Percentiles rank a stretch among this genome's conserved stretches.
Conservation (phyloP, 768 basidiomycete genomes). For the Suillus placidus region DNA sequence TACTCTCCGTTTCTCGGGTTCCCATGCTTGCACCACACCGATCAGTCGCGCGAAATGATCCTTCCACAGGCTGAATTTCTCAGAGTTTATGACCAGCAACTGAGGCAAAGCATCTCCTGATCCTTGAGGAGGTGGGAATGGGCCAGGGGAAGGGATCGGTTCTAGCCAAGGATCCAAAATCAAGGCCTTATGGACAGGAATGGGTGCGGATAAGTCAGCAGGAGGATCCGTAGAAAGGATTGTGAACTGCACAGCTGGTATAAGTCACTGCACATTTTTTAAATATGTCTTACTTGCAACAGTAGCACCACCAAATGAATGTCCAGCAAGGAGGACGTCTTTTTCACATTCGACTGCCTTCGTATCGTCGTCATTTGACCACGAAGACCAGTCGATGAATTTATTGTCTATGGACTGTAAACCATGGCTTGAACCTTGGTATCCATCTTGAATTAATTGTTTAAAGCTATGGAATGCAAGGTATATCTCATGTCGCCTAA, state of each 20-base stretch:
- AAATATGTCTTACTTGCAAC: slow-evolving; percentile 38
- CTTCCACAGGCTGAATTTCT: slow-evolving; percentile 78
- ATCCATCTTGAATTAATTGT: slow-evolving; percentile 47
- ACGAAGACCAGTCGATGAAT: slow-evolving; percentile 42
- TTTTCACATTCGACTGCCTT: slow-evolving; percentile 36
- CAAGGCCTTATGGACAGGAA: slow-evolving; percentile 62
- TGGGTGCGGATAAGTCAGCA: slow-evolving; percentile 34
- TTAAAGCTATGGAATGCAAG: slow-evolving; percentile 60
- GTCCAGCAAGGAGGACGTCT: slow-evolving; percentile 48
- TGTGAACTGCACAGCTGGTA: slow-evolving; percentile 45
- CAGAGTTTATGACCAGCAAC: slow-evolving; percentile 74
- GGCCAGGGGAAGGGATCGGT: slow-evolving; percentile 65
- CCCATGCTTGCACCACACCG: slow-evolving; percentile 59
- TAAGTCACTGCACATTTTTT: neutral
- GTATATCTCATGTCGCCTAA: slow-evolving; percentile 73
- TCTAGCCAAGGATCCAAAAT: slow-evolving; percentile 87
- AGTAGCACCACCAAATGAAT: slow-evolving; percentile 61
- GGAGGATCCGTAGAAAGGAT: slow-evolving; percentile 55
- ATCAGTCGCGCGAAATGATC: slow-evolving; percentile 66
- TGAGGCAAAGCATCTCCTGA: slow-evolving; percentile 31
- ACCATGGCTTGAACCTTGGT: slow-evolving; percentile 23
- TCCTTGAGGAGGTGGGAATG: slow-evolving; percentile 23
- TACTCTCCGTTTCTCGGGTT: slow-evolving; percentile 44
- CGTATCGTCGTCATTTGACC: slow-evolving; percentile 33
- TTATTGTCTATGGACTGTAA: slow-evolving; percentile 43